phyloP scores from a whole-genome alignment of 2,329 filamentous ascomycete genomes.

The Colletotrichum costaricense region DNA sequence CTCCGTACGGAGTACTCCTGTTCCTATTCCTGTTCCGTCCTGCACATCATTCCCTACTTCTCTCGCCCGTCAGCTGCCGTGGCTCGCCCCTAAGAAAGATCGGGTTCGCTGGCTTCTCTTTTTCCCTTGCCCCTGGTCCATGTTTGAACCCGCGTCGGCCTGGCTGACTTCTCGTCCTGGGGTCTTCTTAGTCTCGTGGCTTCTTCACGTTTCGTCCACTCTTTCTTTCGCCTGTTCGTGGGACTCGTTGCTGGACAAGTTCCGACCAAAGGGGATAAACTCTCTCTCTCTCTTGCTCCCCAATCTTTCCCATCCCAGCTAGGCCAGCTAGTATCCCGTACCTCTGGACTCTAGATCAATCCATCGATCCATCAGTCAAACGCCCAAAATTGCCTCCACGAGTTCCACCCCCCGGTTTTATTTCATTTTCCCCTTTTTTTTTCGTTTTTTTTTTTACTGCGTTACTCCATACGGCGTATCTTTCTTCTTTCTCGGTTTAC shows the following conservation, averaged over 20 bases:
- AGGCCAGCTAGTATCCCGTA: not conserved
- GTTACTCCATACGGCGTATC: not conserved
- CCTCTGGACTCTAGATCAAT: not conserved
- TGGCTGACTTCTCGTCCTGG: not conserved
- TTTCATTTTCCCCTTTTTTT: not conserved
- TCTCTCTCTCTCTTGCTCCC: too few relatives aligned
- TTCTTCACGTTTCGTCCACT: not conserved
- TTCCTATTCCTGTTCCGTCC: not conserved
- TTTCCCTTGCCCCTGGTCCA: conserved; percentile 19
- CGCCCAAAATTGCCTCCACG: not conserved
- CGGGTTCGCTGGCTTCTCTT: not conserved
- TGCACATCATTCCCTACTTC: not conserved
- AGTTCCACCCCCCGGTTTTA: not conserved
- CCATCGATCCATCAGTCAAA: not conserved
- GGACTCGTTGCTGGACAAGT: not conserved
- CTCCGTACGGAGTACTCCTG: not conserved
- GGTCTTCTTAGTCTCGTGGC: not conserved
- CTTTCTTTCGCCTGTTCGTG: not conserved
- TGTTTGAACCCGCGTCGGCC: not conserved
- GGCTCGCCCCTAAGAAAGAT: not conserved
- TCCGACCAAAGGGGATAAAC: not conserved
- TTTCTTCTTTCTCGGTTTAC: not conserved
- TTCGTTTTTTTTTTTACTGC: too few relatives aligned
- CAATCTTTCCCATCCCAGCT: not conserved
- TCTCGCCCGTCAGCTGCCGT: not conserved